These are phyloP conservation scores for Petrea volubilis DNA, from an alignment of 257 asterid species.

Conservation along the genomic window DNA sequence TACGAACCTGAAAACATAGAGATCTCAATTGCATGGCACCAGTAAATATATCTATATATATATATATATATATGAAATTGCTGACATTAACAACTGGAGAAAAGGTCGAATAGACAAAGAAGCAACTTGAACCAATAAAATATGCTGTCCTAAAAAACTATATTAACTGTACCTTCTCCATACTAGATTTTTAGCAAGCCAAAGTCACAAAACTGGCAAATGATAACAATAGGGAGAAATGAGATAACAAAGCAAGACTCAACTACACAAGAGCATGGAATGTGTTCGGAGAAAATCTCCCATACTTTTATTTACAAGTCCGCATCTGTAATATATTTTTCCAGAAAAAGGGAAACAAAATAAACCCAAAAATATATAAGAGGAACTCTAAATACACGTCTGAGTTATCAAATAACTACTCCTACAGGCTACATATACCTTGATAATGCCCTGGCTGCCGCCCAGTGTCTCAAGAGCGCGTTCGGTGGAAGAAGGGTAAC, in stretches of 20 bases:
- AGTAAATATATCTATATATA: neutral
- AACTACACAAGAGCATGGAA: neutral
- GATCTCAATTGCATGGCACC: slow-evolving; percentile 8
- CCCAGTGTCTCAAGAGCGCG: slow-evolving; percentile 92
- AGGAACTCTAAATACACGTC: neutral
- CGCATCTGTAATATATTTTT: neutral
- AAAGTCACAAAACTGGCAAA: neutral
- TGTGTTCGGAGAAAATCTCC: neutral
- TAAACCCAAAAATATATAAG: neutral
- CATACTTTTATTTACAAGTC: neutral
- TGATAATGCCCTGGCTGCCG: slow-evolving; percentile 63
- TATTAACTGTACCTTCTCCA: neutral
- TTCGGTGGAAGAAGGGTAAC: slow-evolving; percentile 78
- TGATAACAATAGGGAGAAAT: neutral
- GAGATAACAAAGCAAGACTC: neutral
- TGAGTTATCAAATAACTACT: neutral
- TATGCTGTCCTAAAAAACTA: neutral
- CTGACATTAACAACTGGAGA: neutral
- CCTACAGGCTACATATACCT: slow-evolving; percentile 45
- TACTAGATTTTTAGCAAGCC: neutral
- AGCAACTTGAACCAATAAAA: neutral
- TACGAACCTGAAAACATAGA: slow-evolving; percentile 53
- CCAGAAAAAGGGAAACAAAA: neutral
- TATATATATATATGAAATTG: neutral
- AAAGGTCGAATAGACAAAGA: slow-evolving; percentile 1